These are phyloP conservation scores for Paracoccidioides brasiliensis DNA, from an alignment of 2,329 filamentous ascomycete genomes.

Conservation along the genomic window DNA sequence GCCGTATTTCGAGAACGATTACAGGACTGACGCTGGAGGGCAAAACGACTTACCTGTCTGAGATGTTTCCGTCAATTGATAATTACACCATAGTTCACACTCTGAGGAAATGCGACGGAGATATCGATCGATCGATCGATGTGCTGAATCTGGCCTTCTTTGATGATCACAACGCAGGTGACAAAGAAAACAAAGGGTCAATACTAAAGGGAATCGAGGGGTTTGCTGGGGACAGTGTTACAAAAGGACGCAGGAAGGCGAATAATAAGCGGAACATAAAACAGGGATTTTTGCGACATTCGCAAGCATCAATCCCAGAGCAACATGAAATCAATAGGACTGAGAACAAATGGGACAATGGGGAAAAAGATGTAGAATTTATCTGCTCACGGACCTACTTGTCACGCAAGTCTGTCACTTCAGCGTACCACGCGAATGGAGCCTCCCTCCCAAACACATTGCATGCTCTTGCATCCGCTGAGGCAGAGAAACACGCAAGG, in stretches of 20 bases:
- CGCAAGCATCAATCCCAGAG: conserved; percentile 13
- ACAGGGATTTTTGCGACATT: conserved; percentile 14
- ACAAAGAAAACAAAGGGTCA: conserved; percentile 30
- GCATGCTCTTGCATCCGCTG: conserved; percentile 37
- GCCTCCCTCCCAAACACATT: conserved; percentile 46
- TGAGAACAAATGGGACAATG: conserved; percentile 46
- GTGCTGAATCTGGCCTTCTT: conserved; percentile 68
- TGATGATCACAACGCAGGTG: conserved; percentile 45
- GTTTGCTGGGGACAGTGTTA: conserved; percentile 44
- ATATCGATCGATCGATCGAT: conserved; percentile 60
- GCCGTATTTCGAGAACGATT: not conserved
- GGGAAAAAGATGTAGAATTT: conserved; percentile 46
- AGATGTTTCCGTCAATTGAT: conserved; percentile 60
- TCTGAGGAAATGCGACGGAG: conserved; percentile 53
- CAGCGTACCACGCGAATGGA: conserved; percentile 46
- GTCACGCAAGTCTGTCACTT: conserved; percentile 36
- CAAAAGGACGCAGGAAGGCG: conserved; percentile 31
- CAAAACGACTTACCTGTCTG: conserved; percentile 50
- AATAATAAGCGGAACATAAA: conserved; percentile 29
- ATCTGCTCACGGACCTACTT: conserved; percentile 40
- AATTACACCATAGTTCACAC: conserved; percentile 52
- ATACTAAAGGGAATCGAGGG: conserved; percentile 65
- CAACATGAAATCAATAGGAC: conserved; percentile 13
- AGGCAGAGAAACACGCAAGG: conserved; percentile 29
- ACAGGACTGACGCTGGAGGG: conserved; percentile 35